phyloP scores from a whole-genome alignment of 106 monocot genomes.

The Iris macrosiphon region DNA sequence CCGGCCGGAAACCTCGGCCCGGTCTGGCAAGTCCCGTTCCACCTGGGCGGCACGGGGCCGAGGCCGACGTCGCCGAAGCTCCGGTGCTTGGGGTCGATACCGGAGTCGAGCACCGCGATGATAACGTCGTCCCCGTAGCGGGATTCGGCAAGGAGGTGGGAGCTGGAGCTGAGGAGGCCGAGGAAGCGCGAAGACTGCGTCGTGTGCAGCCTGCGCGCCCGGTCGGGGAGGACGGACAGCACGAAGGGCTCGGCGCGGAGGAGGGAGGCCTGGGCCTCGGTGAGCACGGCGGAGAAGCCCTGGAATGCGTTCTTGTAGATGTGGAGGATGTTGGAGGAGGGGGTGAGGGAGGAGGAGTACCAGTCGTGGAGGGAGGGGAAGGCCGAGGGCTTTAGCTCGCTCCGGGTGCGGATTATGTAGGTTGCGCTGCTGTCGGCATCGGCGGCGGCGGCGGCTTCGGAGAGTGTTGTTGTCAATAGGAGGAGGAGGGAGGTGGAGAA shows the following conservation, averaged over 20 bases:
- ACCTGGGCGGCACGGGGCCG: slow-evolving; percentile 24
- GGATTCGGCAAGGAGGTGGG: slow-evolving; percentile 18
- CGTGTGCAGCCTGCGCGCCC: slow-evolving; percentile 26
- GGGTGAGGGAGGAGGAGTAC: slow-evolving; percentile 27
- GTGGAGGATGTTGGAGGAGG: slow-evolving; percentile 17
- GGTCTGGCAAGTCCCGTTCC: slow-evolving; percentile 31
- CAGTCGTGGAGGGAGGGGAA: slow-evolving; percentile 42
- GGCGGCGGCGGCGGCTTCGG: too few species aligned
- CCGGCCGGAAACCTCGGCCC: slow-evolving; percentile 10
- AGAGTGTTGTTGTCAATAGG: too few species aligned
- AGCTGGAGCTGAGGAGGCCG: slow-evolving; percentile 20
- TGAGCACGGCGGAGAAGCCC: slow-evolving; percentile 37
- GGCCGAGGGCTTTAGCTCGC: slow-evolving; percentile 22
- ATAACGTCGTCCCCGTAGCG: slow-evolving; percentile 27
- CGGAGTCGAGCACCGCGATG: slow-evolving; percentile 38
- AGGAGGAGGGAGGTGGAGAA: too few species aligned
- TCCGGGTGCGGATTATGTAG: slow-evolving; percentile 37
- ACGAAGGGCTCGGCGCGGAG: slow-evolving; percentile 20
- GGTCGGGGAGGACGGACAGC: slow-evolving; percentile 33
- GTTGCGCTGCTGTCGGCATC: slow-evolving; percentile 2
- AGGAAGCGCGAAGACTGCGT: slow-evolving; percentile 38
- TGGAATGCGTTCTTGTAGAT: slow-evolving; percentile 30
- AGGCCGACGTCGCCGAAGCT: slow-evolving; percentile 35
- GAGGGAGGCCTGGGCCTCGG: slow-evolving; percentile 9
- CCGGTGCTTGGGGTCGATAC: slow-evolving; percentile 28